A percentile compares a stretch with the other conserved stretches of the same genome.
Evolutionary conservation across 768 basidiomycete genomes (phyloP).

Genomic region (Tulasnella sp.): DNA sequence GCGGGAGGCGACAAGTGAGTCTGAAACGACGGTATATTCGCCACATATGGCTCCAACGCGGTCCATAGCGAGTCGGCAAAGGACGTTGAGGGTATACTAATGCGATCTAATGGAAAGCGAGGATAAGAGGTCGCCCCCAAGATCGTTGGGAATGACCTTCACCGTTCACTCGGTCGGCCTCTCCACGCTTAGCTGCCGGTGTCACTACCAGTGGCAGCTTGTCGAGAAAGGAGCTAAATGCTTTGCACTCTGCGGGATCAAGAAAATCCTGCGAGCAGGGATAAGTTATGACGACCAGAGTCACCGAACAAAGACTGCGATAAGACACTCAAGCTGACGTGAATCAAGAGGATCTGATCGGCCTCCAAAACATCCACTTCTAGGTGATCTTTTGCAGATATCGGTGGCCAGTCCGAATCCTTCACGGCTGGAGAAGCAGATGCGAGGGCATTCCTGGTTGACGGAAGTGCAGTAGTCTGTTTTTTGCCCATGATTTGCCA

Average conservation of each 20-base stretch:
- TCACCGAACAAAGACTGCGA: too few species aligned
- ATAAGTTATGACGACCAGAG: background rate
- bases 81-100: constrained; percentile 43
- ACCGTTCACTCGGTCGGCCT: constrained; percentile 63
- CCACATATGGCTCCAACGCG: constrained; percentile 45
- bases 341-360: constrained; percentile 52
- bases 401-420: constrained; percentile 23
- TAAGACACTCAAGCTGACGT: constrained; percentile 32
- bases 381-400: constrained; percentile 36
- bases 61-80: constrained; percentile 37
- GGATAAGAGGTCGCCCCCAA: background rate
- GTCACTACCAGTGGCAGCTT: constrained; percentile 49
- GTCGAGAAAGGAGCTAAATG: constrained; percentile 48
- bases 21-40: constrained; percentile 36
- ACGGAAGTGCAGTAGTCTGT: background rate
- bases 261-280: constrained; percentile 38
- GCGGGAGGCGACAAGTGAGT: constrained; percentile 24
- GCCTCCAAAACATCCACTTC: constrained; percentile 40
- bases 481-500: background rate
- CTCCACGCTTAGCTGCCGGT: constrained; percentile 59
- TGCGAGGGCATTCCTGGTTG: background rate
- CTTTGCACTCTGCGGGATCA: constrained; percentile 48
- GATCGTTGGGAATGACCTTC: constrained; percentile 20
- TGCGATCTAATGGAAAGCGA: constrained; percentile 38
- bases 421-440: background rate